Percentiles rank a stretch among this genome's conserved stretches.
Evolutionary conservation across 306 rosid species (phyloP).

Genomic region (Hippophae tibetana): DNA sequence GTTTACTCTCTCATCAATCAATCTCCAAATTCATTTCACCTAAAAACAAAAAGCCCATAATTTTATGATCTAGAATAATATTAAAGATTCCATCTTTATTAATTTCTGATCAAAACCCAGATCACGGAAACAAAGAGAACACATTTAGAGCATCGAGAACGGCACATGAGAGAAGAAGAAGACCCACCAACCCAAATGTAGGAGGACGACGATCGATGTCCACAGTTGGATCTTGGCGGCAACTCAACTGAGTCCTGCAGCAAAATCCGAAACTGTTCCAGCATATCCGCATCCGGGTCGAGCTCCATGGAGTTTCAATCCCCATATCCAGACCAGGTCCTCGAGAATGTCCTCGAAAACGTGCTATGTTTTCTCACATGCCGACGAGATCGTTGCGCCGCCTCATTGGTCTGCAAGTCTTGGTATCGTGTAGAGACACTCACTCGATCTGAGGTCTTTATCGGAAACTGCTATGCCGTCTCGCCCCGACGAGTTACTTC

Average conservation of each 20-base stretch:
- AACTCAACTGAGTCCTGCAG: conserved; percentile 35
- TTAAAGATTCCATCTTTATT: conserved; percentile 17
- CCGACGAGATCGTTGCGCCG: conserved; percentile 80
- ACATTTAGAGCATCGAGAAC: neutral
- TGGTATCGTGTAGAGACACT: conserved; percentile 85
- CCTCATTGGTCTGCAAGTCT: conserved; percentile 87
- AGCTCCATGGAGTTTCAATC: conserved; percentile 25
- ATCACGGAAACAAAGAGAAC: conserved; percentile 16
- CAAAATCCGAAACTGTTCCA: conserved; percentile 39
- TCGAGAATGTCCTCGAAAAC: conserved; percentile 85
- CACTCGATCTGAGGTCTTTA: conserved; percentile 82
- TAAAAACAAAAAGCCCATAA: conserved; percentile 6
- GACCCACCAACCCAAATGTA: conserved; percentile 40
- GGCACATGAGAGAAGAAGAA: conserved; percentile 29
- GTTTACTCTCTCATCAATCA: conserved; percentile 15
- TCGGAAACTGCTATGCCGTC: conserved; percentile 72
- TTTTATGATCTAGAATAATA: conserved; percentile 26
- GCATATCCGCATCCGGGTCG: conserved; percentile 9
- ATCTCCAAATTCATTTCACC: neutral
- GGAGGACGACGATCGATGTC: conserved; percentile 64
- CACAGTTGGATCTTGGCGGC: conserved; percentile 46
- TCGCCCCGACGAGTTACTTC: conserved; percentile 50
- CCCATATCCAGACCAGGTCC: conserved; percentile 58
- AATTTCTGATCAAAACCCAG: conserved; percentile 8
- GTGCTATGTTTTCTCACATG: conserved; percentile 79